phyloP scores from a whole-genome alignment of 805 yeast species.

The Starmerella powellii region DNA sequence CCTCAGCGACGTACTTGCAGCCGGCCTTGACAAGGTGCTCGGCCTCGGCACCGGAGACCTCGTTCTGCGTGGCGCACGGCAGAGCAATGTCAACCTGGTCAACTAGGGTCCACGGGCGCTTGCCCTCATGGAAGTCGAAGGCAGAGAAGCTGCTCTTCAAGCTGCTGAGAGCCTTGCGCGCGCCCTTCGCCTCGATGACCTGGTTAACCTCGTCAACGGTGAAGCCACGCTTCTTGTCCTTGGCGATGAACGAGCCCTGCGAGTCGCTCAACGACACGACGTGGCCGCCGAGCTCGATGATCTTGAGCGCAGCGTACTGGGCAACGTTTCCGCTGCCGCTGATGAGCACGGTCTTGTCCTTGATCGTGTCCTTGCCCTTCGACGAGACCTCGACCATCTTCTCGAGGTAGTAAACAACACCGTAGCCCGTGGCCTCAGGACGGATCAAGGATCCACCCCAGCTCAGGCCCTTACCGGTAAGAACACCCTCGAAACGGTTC shows the following conservation, averaged over 20 bases:
- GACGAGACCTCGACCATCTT: constrained; percentile 94
- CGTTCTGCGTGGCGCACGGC: constrained; percentile 98
- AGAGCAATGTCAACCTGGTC: constrained; percentile 90
- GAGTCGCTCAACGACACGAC: constrained; percentile 94
- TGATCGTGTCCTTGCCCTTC: constrained; percentile 75
- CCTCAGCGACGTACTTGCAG: constrained; percentile 89
- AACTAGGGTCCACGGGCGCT: constrained; percentile 90
- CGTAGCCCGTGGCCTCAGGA: constrained; percentile 99
- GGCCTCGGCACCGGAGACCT: constrained; percentile 94
- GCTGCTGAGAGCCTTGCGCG: constrained; percentile 40
- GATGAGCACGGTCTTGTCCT: constrained; percentile 89
- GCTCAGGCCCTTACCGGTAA: constrained; percentile 93
- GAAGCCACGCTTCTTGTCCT: constrained; percentile 56
- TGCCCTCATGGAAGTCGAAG: constrained; percentile 78
- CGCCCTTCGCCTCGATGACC: constrained; percentile 72
- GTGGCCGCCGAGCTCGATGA: constrained; percentile 89
- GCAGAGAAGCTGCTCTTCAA: constrained; percentile 26
- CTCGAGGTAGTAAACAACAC: constrained; percentile 91
- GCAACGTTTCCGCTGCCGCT: constrained; percentile 99
- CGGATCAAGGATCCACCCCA: constrained; percentile 99
- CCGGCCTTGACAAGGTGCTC: constrained; percentile 87
- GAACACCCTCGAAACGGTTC: constrained; percentile 92
- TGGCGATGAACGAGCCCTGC: constrained; percentile 65
- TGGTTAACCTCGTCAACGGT: constrained; percentile 67
- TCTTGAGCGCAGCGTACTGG: constrained; percentile 96